Base-by-base conservation (phyloP, 805 yeast species). In the Candida patagonica region DNA sequence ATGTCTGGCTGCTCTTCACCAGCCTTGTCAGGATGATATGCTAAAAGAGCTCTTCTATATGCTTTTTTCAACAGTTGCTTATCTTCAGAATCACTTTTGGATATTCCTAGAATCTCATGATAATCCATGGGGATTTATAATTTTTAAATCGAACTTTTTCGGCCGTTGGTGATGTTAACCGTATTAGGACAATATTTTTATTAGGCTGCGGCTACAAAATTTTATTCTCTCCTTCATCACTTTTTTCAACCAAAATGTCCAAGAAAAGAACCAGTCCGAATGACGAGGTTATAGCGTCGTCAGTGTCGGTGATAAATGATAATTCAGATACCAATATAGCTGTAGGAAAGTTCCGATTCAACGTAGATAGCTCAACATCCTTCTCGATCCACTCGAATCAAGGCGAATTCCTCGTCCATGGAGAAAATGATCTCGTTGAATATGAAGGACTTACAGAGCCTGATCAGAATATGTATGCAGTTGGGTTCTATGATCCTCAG, bases 321-420 rank as follows among this genome's bases (percentile, higher is more conserved):
- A 10, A 30, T 13, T 15, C 34, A 34, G 36, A 30, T 13, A 24
- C 21, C 10, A 15, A 30, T 10, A 37, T 52, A 10, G 71, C 80
- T 7, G 82, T 86, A 2, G 71, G 82, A n/a, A 80, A 83, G 53
- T 80, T 87, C 65, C 82, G 82, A 53, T 95, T 95, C 3, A 66
- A 82, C 39, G 62, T 68, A 19, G 71, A 79, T 2, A 79, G 89
- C 26, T 67, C 71, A 10, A 74, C 81, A 6, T 57, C 63, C 25
- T 82, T 88, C 51, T 76, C 79, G 32, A 23, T 33, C 7, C 22
- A 33, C 17, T 20, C 23, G 17, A 20, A 55, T 17, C 43, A 49
- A 9, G 59, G 66, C 13, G 65, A 66, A n/a, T 67, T 67, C 42
- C 55, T 77, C 13, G 56, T 86, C 33, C 95, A 84, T 54, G 96